Evolutionary conservation across 2,329 filamentous ascomycete genomes (phyloP), one percentile per base, ranked within the genome.

Genomic region (Trichoderma asperellum): DNA sequence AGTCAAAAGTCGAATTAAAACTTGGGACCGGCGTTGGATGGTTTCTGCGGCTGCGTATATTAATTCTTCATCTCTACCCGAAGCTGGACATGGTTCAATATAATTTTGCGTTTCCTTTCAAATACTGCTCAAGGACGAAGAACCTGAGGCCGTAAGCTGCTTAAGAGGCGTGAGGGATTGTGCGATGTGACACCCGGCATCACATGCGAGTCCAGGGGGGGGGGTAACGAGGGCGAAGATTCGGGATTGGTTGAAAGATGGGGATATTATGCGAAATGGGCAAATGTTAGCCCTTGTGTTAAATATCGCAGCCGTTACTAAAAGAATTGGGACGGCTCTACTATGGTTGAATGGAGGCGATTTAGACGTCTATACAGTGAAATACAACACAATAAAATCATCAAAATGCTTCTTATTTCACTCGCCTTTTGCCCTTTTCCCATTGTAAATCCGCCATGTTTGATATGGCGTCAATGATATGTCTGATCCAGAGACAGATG

Each of bases 101-200:
- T 70, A 67, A 68, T 66, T 53, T 65, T 35, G 53, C 56, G 58
- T 69, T 49, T 71, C 34, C 57, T 71, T 73, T 72, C 73, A 77
- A 29, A 18, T 56, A 79, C 76, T 79, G 78, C 78, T 77, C 75
- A 73, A 74, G 77, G 75, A 76, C 76, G 74, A 79, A 75, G 79
- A 83, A 81, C 83, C 81, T 84, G 83, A 76, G 83, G 84, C 81
- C 81, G 82, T 76, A 77, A 76, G 77, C 77, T 76, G 81, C 81
- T 81, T 57, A 58, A 57, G 43, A 69, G n/a, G 34, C 56, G 24
- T 29, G 40, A 14, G 5, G 18, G 16, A 2, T 37, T 58, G 55
- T 37, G 55, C 34, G 11, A 58, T 37, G 27, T n/a, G 24, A 34
- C 55, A 56, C 27, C n/a, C 18, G 43, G 21, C 35, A 52, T 29